Evolutionary conservation across 2,329 filamentous ascomycete genomes (phyloP).

Genomic region (Alternaria gaisen): DNA sequence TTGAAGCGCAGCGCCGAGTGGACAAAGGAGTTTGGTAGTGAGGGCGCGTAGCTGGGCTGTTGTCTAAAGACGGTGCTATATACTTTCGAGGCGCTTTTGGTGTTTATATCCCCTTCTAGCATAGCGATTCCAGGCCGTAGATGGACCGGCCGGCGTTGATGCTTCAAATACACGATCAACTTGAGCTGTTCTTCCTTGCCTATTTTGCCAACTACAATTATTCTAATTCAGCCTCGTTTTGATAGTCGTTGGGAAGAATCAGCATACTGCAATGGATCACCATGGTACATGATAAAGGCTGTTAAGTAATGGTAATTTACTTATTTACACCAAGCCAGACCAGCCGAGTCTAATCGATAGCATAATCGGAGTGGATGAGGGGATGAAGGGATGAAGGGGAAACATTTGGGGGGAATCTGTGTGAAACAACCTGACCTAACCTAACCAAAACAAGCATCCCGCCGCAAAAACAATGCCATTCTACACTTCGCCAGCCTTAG

Average conservation of each 20-base stretch:
- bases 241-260: neutral
- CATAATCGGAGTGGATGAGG: conserved; percentile 2
- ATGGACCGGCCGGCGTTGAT: conserved; percentile 7
- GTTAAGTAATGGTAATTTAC: neutral
- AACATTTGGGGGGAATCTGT: conserved; percentile 29
- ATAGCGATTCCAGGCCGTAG: conserved; percentile 13
- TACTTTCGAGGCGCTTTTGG: conserved; percentile 22
- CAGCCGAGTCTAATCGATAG: conserved; percentile 6
- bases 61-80: conserved; percentile 4
- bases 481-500: conserved; percentile 1
- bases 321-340: neutral
- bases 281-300: neutral
- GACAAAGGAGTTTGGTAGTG: conserved; percentile 96
- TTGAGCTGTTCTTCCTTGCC: neutral
- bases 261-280: neutral
- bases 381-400: conserved; percentile 6
- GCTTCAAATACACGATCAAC: neutral
- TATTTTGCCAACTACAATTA: neutral
- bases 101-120: conserved; percentile 21
- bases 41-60: conserved; percentile 66
- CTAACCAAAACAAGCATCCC: conserved; percentile 16
- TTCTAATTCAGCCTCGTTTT: neutral
- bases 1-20: conserved; percentile 86
- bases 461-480: neutral
- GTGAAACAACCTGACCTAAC: conserved; percentile 21